Evolutionary conservation across 805 yeast species (phyloP).

Genomic region (Phaffomyces thermotolerans): DNA sequence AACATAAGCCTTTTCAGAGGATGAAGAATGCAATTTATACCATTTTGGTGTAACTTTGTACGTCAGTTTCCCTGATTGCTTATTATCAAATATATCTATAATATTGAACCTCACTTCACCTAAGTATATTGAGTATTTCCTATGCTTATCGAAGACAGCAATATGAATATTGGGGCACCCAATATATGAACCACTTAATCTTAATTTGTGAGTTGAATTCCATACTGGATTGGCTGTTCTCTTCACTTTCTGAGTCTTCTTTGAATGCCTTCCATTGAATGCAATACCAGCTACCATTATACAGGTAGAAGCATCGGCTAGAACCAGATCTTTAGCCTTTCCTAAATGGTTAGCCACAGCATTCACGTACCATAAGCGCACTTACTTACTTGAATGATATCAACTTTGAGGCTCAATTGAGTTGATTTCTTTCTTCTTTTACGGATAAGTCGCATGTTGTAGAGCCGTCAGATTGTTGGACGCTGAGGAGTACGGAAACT

Average conservation of each 20-base stretch:
- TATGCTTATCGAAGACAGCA: conserved; percentile 22
- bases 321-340: conserved; percentile 20
- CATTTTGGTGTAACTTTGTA: conserved; percentile 28
- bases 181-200: conserved; percentile 5
- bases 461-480: neutral
- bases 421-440: conserved; percentile 2
- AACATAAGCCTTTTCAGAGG: conserved; percentile 33
- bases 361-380: neutral
- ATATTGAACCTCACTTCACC: conserved; percentile 23
- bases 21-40: conserved; percentile 38
- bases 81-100: conserved; percentile 13
- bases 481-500: too few species aligned
- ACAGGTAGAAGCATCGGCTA: conserved; percentile 11
- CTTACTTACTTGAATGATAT: conserved; percentile 13
- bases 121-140: conserved; percentile 20
- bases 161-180: conserved; percentile 16
- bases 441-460: conserved; percentile 8
- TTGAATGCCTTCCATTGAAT: conserved; percentile 16
- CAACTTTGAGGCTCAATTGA: conserved; percentile 13
- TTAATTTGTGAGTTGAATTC: conserved; percentile 14
- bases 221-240: conserved; percentile 20
- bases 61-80: neutral
- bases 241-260: conserved; percentile 16
- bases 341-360: neutral
- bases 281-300: conserved; percentile 19